Conservation (phyloP, 495 filamentous ascomycete genomes). For the Xylona heveae region DNA sequence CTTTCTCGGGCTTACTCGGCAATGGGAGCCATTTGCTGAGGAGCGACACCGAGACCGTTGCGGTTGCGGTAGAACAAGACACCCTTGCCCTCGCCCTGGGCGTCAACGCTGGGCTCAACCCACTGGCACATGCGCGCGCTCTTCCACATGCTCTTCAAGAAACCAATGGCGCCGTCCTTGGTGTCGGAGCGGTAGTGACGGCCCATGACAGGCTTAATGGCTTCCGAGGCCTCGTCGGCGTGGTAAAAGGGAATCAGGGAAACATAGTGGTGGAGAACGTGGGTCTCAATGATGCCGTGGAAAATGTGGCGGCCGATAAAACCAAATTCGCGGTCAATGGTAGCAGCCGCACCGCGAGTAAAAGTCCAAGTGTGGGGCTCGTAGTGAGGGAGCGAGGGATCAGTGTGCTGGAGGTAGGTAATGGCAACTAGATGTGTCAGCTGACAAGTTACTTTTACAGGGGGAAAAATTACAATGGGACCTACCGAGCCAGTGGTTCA, state of each 20-base stretch:
- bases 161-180: constrained; percentile 27
- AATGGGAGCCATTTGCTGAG: constrained; percentile 3
- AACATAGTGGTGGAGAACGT: constrained; percentile 39
- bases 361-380: constrained; percentile 32
- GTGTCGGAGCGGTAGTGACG: constrained; percentile 32
- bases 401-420: constrained; percentile 40
- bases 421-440: constrained; percentile 27
- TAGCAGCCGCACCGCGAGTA: constrained; percentile 32
- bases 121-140: constrained; percentile 30
- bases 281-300: constrained; percentile 40
- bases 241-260: constrained; percentile 41
- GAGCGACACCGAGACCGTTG: constrained; percentile 6
- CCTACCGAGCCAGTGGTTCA: constrained; percentile 79
- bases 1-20: neutral
- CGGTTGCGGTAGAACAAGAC: constrained; percentile 34
- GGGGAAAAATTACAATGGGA: neutral
- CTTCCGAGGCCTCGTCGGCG: constrained; percentile 37
- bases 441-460: neutral
- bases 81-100: constrained; percentile 24
- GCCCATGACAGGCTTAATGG: constrained; percentile 35
- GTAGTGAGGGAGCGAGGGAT: constrained; percentile 36
- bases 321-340: constrained; percentile 38
- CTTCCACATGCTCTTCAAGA: constrained; percentile 32
- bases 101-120: constrained; percentile 19
- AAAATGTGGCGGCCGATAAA: constrained; percentile 35